Percentiles rank a stretch among this genome's conserved stretches.
Evolutionary conservation across 2,329 filamentous ascomycete genomes (phyloP).

Genomic region (Nemania serpens): DNA sequence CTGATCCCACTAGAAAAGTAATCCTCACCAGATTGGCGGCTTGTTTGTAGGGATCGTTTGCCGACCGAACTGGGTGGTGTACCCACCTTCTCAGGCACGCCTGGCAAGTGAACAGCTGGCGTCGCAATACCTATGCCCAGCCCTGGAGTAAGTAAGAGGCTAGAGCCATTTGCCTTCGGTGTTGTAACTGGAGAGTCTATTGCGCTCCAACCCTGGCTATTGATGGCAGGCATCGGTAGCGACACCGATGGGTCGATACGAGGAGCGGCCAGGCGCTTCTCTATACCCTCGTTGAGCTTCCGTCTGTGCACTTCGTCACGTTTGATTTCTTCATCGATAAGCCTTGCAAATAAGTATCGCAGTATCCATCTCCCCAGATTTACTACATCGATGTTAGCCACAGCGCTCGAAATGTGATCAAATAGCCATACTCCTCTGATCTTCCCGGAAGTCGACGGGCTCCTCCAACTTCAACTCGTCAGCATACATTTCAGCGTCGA

Average conservation of each 20-base stretch:
- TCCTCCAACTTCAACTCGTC: conserved; percentile 81
- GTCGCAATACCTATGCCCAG: conserved; percentile 79
- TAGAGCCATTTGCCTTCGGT: conserved; percentile 67
- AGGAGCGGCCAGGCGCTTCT: conserved; percentile 61
- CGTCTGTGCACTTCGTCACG: conserved; percentile 77
- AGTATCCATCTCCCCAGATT: conserved; percentile 97
- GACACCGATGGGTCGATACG: conserved; percentile 64
- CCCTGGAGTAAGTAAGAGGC: conserved; percentile 72
- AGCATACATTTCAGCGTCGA: conserved; percentile 96
- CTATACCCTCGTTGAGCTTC: conserved; percentile 65
- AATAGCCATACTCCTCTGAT: conserved; percentile 79
- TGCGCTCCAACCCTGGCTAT: conserved; percentile 47
- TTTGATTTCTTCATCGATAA: conserved; percentile 88
- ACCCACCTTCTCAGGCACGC: conserved; percentile 53
- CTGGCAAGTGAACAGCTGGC: conserved; percentile 57
- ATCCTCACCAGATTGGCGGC: conserved; percentile 69
- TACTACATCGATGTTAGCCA: conserved; percentile 57
- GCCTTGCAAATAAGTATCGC: conserved; percentile 84
- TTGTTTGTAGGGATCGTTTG: conserved; percentile 59
- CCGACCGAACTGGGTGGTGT: conserved; percentile 55
- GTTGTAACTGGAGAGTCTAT: conserved; percentile 57
- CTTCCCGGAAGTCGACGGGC: conserved; percentile 81
- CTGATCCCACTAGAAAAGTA: conserved; percentile 74
- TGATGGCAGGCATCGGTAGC: conserved; percentile 51
- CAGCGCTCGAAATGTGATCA: not conserved